These are phyloP conservation scores for Phytophthora chlamydospora DNA, from an alignment of 352 stramenopile species.

Conservation along the genomic window DNA sequence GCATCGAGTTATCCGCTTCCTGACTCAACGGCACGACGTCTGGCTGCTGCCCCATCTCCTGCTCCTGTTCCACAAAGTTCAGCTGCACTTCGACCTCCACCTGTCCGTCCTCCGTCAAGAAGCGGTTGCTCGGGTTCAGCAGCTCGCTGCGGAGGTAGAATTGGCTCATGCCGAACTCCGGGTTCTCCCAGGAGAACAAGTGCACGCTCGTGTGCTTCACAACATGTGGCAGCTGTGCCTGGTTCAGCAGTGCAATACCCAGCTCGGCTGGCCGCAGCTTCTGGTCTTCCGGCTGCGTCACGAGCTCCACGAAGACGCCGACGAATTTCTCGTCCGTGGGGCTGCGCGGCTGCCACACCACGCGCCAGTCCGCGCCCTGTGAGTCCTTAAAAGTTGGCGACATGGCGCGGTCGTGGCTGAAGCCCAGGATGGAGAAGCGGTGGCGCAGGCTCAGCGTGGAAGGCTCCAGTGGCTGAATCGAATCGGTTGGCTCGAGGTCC, in stretches of 20 bases:
- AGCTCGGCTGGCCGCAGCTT: constrained; percentile 30
- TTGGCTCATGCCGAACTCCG: constrained; percentile 62
- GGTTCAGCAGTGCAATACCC: constrained; percentile 55
- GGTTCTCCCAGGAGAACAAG: constrained; percentile 51
- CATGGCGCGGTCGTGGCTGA: constrained; percentile 34
- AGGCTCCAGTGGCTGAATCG: constrained; percentile 18
- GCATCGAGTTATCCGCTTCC: background rate
- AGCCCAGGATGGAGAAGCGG: constrained; percentile 50
- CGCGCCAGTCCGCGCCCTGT: constrained; percentile 52
- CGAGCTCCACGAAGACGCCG: constrained; percentile 69
- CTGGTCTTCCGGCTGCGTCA: constrained; percentile 17
- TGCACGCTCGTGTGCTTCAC: constrained; percentile 53
- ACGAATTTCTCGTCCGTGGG: constrained; percentile 49
- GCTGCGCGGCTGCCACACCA: constrained; percentile 71
- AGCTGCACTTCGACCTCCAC: constrained; percentile 60
- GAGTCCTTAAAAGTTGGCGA: constrained; percentile 46
- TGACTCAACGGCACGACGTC: background rate
- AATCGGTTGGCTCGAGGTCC: constrained; percentile 12
- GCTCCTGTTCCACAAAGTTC: constrained; percentile 24
- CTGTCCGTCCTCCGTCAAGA: constrained; percentile 51
- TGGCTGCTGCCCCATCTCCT: constrained; percentile 8
- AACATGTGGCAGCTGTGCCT: constrained; percentile 27
- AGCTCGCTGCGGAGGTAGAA: constrained; percentile 56
- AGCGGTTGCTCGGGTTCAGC: constrained; percentile 49
- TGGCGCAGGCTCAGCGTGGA: constrained; percentile 40